phyloP scores from a whole-genome alignment of 2,329 filamentous ascomycete genomes.

The Elsinoe ampelina region DNA sequence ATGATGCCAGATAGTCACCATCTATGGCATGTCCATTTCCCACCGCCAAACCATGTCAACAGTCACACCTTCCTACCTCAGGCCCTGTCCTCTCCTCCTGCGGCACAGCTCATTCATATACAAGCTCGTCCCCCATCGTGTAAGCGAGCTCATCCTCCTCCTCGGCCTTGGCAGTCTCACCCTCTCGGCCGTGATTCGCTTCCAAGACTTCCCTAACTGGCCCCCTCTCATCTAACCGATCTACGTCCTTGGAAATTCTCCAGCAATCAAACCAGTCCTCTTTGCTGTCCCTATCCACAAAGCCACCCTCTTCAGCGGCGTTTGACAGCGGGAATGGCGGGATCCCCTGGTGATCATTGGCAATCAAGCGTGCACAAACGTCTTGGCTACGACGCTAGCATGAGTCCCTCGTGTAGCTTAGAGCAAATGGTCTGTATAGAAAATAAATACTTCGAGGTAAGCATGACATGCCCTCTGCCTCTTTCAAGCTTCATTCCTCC shows the following conservation, averaged over 20 bases:
- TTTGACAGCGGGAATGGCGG: constrained; percentile 4
- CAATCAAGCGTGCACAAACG: not conserved
- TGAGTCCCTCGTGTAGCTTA: not conserved
- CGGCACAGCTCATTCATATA: no score
- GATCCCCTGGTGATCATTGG: not conserved
- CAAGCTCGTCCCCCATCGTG: no score
- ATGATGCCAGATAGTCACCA: no score
- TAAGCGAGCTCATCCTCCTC: not conserved
- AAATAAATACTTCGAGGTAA: constrained; percentile 1
- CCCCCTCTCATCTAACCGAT: not conserved
- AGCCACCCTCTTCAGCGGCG: not conserved
- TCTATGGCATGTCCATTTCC: no score
- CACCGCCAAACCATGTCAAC: no score
- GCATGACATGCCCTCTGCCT: not conserved
- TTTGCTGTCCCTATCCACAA: no score
- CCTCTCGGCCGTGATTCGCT: not conserved
- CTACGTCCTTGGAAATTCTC: not conserved
- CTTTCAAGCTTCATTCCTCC: not conserved
- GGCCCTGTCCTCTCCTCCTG: no score
- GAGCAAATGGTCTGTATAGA: constrained; percentile 3
- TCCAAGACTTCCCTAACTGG: not conserved
- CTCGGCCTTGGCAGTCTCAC: not conserved
- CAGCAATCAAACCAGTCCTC: constrained; percentile 3
- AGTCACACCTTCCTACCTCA: no score
- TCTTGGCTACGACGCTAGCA: constrained; percentile 4